phyloP scores from a whole-genome alignment of 2,329 filamentous ascomycete genomes.

The Huntiella abstrusa region DNA sequence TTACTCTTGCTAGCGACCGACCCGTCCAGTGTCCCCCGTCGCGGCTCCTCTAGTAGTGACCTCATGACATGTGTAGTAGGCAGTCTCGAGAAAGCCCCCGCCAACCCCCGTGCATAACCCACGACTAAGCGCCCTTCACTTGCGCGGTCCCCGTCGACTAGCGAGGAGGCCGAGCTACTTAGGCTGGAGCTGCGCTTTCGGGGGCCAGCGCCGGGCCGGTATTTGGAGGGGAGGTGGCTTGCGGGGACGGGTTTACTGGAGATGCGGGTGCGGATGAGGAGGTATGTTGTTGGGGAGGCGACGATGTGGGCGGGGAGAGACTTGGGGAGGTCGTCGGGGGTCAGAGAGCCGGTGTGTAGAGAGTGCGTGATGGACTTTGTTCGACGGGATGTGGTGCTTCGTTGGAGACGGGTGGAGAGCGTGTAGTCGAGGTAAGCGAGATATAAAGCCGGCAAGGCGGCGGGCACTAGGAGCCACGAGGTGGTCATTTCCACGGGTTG shows the following conservation, averaged over 20 bases:
- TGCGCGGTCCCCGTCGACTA: not conserved
- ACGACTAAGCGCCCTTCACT: slow-evolving; percentile 10
- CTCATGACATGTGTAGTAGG: slow-evolving; percentile 18
- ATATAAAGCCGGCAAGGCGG: slow-evolving; percentile 6
- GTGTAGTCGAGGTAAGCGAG: slow-evolving; percentile 7
- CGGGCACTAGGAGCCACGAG: slow-evolving; percentile 7
- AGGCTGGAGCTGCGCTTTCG: not conserved
- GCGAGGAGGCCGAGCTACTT: not conserved
- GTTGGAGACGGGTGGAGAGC: slow-evolving; percentile 1
- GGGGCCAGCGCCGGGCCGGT: not conserved
- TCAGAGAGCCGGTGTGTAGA: slow-evolving; percentile 13
- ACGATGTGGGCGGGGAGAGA: slow-evolving; percentile 14
- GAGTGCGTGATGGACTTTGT: slow-evolving; percentile 11
- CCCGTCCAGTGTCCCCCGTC: slow-evolving; percentile 15
- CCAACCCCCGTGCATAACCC: slow-evolving; percentile 16
- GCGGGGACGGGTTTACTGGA: slow-evolving; percentile 14
- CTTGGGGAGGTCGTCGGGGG: slow-evolving; percentile 5
- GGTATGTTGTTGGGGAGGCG: slow-evolving; percentile 10
- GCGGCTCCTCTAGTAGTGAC: slow-evolving; percentile 13
- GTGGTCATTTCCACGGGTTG: slow-evolving; percentile 1
- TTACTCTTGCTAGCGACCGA: slow-evolving; percentile 13
- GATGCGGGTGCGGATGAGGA: slow-evolving; percentile 16
- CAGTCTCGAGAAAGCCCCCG: slow-evolving; percentile 18
- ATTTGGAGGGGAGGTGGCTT: not conserved
- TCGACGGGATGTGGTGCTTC: slow-evolving; percentile 1